phyloP scores from a whole-genome alignment of 106 monocot species.

The Amphibolis antarctica region DNA sequence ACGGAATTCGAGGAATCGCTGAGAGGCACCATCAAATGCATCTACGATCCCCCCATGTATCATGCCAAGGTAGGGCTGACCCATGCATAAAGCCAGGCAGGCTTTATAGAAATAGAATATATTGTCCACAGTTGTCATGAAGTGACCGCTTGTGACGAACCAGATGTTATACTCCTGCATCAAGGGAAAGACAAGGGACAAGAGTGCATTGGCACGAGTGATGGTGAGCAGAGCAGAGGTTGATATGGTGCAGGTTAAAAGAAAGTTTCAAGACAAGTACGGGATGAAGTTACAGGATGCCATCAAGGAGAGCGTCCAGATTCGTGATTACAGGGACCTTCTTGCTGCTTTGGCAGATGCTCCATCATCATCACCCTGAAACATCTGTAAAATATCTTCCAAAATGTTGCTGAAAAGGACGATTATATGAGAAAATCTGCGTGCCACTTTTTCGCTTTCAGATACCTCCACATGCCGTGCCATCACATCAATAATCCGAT shows the following conservation, averaged over 20 bases:
- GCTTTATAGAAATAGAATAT: too few species aligned
- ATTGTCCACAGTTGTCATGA: too few species aligned
- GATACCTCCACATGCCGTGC: too few species aligned
- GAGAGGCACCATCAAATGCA: slow-evolving; percentile 31
- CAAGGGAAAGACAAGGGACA: slow-evolving; percentile 14
- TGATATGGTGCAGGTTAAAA: slow-evolving; percentile 32
- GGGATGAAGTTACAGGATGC: slow-evolving; percentile 24
- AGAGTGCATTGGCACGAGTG: slow-evolving; percentile 12
- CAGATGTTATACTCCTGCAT: slow-evolving; percentile 33
- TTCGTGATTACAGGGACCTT: slow-evolving; percentile 29
- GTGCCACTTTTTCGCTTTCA: too few species aligned
- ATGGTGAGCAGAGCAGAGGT: slow-evolving; percentile 14
- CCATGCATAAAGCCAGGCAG: background rate
- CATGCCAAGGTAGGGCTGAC: slow-evolving; percentile 33
- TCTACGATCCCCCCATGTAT: slow-evolving; percentile 27
- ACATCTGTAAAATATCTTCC: too few species aligned
- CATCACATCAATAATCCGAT: too few species aligned
- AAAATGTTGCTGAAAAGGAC: too few species aligned
- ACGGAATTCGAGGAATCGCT: slow-evolving; percentile 38
- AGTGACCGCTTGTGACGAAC: background rate
- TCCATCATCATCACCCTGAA: too few species aligned
- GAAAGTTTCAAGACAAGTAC: slow-evolving; percentile 23
- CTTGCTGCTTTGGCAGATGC: slow-evolving; percentile 22
- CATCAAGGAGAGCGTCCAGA: slow-evolving; percentile 20
- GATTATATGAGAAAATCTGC: too few species aligned